Base-by-base conservation (phyloP, 176 grass and related monocot species). In the Echinochloa phyllopogon region DNA sequence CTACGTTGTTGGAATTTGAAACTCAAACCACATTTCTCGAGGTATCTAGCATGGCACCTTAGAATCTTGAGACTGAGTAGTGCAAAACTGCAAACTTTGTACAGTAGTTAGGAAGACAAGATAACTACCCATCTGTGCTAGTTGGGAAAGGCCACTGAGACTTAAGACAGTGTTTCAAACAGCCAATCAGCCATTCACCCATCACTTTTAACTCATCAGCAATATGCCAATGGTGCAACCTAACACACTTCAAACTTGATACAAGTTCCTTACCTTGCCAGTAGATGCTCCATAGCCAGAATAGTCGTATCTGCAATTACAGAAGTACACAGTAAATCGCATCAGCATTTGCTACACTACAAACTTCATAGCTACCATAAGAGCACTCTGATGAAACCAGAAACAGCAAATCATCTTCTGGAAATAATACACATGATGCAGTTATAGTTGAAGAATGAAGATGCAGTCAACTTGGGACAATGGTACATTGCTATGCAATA, bases 201-300 rank as follows among this genome's bases (percentile, higher is more conserved):
- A 56, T 2, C 36, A 65, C 6, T 79, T 20, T 75, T 61, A 83
- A 74, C 41, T 44, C 0, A 3, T 23, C 29, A 62, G 36, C 50
- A 75, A 29, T 36, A 27, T 38, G 38, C 49, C 0, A 0, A 72
- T 20, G 3, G 47, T 73, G 40, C 42, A 81, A 82, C 53, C 33
- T 70, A 59, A 73, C 42, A 85, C 16, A 69, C 12, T 67, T 51
- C 18, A 49, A 1, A 55, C 53, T 75, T 60, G 51, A 17, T n/a
- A 71, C 63, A 65, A 75, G 80, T 86, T 77, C 37, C 66, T 58
- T 43, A 88, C 93, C 86, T 99, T 94, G 75, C 97, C 94, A 78
- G 78, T 92, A 69, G 97, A 99, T 78, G 94, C 92, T 51, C 97
- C 97, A 68, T 99, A 99, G 48, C 97, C 97, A 43, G 97, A 96